Evolutionary conservation across 2,329 filamentous ascomycete species (phyloP), one percentile per base, ranked within the genome.

Genomic region (Aureobasidium sp.): DNA sequence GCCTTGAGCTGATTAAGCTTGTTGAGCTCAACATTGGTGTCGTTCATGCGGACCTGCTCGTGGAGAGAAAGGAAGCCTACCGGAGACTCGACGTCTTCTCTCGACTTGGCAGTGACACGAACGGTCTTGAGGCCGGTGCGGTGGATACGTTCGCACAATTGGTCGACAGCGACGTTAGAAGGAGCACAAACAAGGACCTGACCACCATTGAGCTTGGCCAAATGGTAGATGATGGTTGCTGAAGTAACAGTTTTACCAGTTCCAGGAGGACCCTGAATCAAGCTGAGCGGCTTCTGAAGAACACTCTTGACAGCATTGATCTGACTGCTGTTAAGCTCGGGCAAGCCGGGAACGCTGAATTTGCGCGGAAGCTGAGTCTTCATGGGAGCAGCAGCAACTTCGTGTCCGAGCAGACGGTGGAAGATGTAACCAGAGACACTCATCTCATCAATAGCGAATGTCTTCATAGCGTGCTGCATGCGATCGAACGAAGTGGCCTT

Each of bases 391-490:
- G 93, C 87, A 32, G 92, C 91, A 63, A 97, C 94, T 73, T 97
- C 93, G 71, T 97, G 92, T 60, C 94, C 94, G 36, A 99, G 85
- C 26, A 99, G 83, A 67, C 94, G 94, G 74, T 99, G 94, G 79
- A 97, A 99, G 67, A 99, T 96, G 77, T 97, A 99, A 41, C 94
- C 94, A 26, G 94, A 97, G 47, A 99, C 93, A 71, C 92, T 97
- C 88, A 96, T 90, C 75, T 99, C 94, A 69, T 99, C 93, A 48
- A 97, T 87, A 6, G 94, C 94, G 73, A 99, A 99, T 0, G 91
- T 97, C 81, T 97, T 97, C 93, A 99, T 97, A 61, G 94, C 95
- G 67, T 92, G 86, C 75, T 99, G 94, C 94, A 99, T 99, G 66
- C 94, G 92, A 72, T 99, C 94, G 73, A 99, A 99, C 0, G 93